Percentiles rank a stretch among this genome's conserved stretches.
phyloP scores from a whole-genome alignment of 768 basidiomycete genomes.

The Xerocomellus chrysenteron region DNA sequence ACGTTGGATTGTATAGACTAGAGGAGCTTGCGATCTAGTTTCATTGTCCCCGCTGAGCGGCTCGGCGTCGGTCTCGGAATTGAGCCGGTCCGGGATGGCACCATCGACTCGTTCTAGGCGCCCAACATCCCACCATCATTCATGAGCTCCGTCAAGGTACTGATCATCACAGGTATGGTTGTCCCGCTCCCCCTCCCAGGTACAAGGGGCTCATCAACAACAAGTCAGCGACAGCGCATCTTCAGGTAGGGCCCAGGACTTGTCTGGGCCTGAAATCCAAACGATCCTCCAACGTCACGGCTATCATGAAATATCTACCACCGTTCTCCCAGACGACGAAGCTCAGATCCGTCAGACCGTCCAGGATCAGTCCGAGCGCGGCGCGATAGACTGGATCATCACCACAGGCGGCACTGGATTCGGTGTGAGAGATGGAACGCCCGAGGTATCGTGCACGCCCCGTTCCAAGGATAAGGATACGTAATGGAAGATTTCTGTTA shows the following conservation, averaged over 20 bases:
- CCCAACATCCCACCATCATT: not conserved
- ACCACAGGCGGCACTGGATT: constrained; percentile 91
- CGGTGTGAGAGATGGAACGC: constrained; percentile 75
- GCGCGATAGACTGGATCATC: constrained; percentile 68
- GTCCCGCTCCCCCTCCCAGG: not conserved
- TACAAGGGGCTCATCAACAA: constrained; percentile 1
- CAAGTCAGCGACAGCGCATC: constrained; percentile 71
- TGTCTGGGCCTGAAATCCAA: constrained; percentile 64
- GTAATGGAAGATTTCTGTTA: constrained; percentile 18
- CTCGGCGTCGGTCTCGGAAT: not conserved
- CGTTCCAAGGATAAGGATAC: not conserved
- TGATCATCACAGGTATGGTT: constrained; percentile 29
- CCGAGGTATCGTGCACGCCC: constrained; percentile 55
- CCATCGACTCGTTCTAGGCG: no score
- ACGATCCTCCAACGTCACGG: constrained; percentile 43
- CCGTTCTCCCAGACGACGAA: constrained; percentile 69
- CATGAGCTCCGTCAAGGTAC: constrained; percentile 26
- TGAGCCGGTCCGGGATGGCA: no score
- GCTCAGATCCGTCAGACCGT: constrained; percentile 49
- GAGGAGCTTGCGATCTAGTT: constrained; percentile 63
- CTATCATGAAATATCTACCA: constrained; percentile 36
- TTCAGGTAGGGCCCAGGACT: constrained; percentile 47
- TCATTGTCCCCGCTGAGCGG: no score
- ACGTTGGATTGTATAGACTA: constrained; percentile 66
- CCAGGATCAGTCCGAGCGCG: constrained; percentile 42